Evolutionary conservation across 108 stramenopile genomes (phyloP).

Genomic region (Fragilaria radians): DNA sequence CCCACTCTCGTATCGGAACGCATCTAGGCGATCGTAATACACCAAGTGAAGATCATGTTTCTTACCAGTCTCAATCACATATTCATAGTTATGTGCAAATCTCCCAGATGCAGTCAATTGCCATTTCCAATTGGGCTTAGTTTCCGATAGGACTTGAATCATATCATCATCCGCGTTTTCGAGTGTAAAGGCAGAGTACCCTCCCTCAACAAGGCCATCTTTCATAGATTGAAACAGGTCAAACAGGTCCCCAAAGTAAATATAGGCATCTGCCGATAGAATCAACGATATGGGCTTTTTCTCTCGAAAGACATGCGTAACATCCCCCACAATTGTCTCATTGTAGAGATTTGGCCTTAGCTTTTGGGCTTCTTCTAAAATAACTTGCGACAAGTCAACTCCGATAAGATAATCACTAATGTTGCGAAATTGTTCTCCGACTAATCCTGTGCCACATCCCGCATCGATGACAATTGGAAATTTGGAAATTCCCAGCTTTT

Average conservation of each 20-base stretch:
- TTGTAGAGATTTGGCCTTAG: slow-evolving; percentile 59
- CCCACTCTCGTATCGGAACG: slow-evolving; percentile 56
- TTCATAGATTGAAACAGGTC: slow-evolving; percentile 58
- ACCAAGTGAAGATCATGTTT: slow-evolving; percentile 27
- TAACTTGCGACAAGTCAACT: slow-evolving; percentile 54
- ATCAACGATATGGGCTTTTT: slow-evolving; percentile 49
- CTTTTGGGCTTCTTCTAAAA: slow-evolving; percentile 52
- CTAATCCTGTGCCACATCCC: slow-evolving; percentile 71
- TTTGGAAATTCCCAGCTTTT: slow-evolving; percentile 8
- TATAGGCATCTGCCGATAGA: slow-evolving; percentile 65
- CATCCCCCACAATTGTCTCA: slow-evolving; percentile 46
- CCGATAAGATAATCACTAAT: slow-evolving; percentile 54
- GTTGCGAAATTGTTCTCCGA: slow-evolving; percentile 74
- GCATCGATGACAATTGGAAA: slow-evolving; percentile 55
- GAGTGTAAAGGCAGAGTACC: slow-evolving; percentile 52
- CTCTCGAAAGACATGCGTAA: slow-evolving; percentile 36
- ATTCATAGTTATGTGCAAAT: slow-evolving; percentile 61
- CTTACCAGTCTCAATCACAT: slow-evolving; percentile 34
- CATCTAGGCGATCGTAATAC: slow-evolving; percentile 52
- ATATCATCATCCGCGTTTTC: slow-evolving; percentile 54
- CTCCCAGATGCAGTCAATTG: slow-evolving; percentile 61
- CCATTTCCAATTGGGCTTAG: slow-evolving; percentile 76
- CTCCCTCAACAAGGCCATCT: slow-evolving; percentile 37
- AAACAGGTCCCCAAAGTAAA: slow-evolving; percentile 68
- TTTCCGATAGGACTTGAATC: slow-evolving; percentile 26